Conservation (phyloP, 495 filamentous ascomycete genomes). For the Penicillium subrubescens region DNA sequence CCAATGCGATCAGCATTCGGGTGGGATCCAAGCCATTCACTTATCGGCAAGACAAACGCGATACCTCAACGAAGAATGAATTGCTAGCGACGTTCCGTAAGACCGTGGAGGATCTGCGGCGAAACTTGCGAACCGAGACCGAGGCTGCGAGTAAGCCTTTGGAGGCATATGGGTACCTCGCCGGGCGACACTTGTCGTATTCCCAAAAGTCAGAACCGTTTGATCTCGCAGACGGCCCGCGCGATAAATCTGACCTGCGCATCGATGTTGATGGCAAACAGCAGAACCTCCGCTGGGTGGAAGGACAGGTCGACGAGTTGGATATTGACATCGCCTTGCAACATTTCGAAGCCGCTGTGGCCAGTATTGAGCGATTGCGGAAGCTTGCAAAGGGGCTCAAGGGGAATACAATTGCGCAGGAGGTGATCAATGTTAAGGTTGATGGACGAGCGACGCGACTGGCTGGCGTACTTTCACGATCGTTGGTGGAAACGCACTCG, state of each 20-base stretch:
- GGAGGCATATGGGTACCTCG: conserved; percentile 80
- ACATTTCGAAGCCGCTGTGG: conserved; percentile 81
- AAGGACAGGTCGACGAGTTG: conserved; percentile 91
- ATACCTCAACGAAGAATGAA: conserved; percentile 72
- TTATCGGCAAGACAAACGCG: conserved; percentile 77
- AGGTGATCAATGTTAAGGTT: conserved; percentile 85
- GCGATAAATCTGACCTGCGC: conserved; percentile 71
- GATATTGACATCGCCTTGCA: conserved; percentile 95
- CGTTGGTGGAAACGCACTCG: conserved; percentile 72
- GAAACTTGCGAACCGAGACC: conserved; percentile 77
- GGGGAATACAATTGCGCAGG: conserved; percentile 80
- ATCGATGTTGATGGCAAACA: conserved; percentile 97
- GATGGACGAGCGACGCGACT: conserved; percentile 83
- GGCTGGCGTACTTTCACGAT: conserved; percentile 69
- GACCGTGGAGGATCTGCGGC: conserved; percentile 85
- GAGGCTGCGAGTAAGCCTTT: conserved; percentile 76
- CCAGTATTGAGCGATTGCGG: conserved; percentile 78
- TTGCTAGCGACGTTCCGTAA: conserved; percentile 88
- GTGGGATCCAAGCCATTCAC: conserved; percentile 92
- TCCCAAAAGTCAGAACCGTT: conserved; percentile 48
- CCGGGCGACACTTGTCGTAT: conserved; percentile 32
- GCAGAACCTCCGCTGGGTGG: conserved; percentile 92
- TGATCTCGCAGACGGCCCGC: conserved; percentile 68
- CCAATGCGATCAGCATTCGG: conserved; percentile 87
- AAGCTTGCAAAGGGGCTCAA: conserved; percentile 76